Base-by-base conservation (phyloP, 352 stramenopile genomes). In the Pythium folliculosum region DNA sequence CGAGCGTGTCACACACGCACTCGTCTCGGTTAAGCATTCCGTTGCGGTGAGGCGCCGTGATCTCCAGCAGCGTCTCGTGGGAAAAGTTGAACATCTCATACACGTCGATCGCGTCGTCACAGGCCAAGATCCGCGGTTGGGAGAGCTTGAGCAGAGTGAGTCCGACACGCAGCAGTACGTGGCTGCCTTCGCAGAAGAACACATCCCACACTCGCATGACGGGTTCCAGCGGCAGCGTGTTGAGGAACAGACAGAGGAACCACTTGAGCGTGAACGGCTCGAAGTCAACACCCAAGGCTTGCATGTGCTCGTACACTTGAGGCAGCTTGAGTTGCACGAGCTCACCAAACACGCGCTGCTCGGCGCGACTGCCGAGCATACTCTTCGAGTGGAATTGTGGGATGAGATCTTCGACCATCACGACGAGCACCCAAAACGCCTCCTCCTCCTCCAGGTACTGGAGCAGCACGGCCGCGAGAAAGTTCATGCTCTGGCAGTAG, bases 231-330 rank as follows among this genome's bases (percentile, higher is more conserved):
- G 88, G 88, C 19, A 98, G 70, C 25, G 90, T 95, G 67, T 97
- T 97, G n/a, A 98, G 73, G 73, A 97, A 98, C 4, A 96, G 67
- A 71, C 92, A 98, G 0, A 98, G 67, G 48, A 97, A 98, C 92
- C 91, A 98, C 69, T 97, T 96, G 60, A 96, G 85, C 43, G 91
- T 97, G 47, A 97, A 91, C 22, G 89, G 88, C 56, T 94, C 85
- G 60, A 97, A 81, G 58, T 96, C 86, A 7, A 96, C 86, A 44
- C 88, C 77, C 5, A 96, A 75, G 3, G 43, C 37, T 22, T 92
- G 77, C 47, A 97, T 75, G 63, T 96, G 89, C 32, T 72, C 74
- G 32, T 80, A 75, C 45, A 97, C 51, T 19, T 77, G 58, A 12
- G 91, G 91, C 19, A 98, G 77, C 69, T 96, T 95, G 60, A 93